These are phyloP conservation scores for Suillus cothurnatus DNA, from an alignment of 768 basidiomycete species.

Conservation along the genomic window DNA sequence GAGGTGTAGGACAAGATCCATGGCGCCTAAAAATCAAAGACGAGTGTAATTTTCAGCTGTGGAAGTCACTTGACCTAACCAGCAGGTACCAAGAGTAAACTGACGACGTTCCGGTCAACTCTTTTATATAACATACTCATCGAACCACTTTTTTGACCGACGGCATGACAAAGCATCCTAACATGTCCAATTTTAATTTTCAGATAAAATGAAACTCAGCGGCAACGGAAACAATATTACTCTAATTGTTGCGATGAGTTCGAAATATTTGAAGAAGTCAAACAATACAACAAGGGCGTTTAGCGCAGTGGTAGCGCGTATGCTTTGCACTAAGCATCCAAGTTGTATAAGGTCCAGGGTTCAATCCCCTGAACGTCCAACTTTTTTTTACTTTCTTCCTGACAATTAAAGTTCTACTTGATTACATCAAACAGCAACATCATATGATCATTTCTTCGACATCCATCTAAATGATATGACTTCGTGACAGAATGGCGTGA, in stretches of 20 bases:
- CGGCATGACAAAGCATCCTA: slow-evolving; percentile 12
- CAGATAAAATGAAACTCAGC: not conserved
- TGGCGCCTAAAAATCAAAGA: slow-evolving; percentile 32
- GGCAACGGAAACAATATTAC: not conserved
- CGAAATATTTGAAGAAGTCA: not conserved
- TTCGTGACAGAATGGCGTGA: not conserved
- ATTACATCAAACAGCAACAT: no score
- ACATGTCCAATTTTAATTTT: not conserved
- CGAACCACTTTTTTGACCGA: slow-evolving; percentile 33
- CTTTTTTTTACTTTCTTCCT: slow-evolving; percentile 12
- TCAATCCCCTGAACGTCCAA: slow-evolving; percentile 46
- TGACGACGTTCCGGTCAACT: not conserved
- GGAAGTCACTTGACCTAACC: not conserved
- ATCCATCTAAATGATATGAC: not conserved
- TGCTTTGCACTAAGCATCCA: slow-evolving; percentile 38
- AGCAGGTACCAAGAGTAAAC: not conserved
- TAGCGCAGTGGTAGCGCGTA: slow-evolving; percentile 46
- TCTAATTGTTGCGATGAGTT: no score
- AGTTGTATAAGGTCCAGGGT: slow-evolving; percentile 46
- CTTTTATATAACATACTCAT: slow-evolving; percentile 22
- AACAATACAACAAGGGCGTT: slow-evolving; percentile 15
- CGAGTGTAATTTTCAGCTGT: not conserved
- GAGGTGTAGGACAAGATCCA: slow-evolving; percentile 83
- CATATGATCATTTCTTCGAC: not conserved
- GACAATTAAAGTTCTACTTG: not conserved